Evolutionary conservation across 495 filamentous ascomycete genomes (phyloP), one percentile per base, ranked within the genome.

Genomic region (Aspergillus haitiensis): DNA sequence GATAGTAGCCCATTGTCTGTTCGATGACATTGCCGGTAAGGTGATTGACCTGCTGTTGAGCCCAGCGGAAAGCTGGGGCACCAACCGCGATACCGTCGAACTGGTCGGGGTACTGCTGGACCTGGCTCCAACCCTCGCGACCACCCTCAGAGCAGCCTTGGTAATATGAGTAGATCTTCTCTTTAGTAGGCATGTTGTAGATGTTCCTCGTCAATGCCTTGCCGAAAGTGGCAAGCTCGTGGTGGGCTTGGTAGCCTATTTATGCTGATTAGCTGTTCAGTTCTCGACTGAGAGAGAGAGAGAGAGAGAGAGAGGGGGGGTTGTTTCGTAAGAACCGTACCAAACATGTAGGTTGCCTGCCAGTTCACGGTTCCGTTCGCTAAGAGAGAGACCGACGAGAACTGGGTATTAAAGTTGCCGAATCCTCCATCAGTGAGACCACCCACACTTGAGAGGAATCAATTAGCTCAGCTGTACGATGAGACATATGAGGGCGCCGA

Each of bases 1-100:
- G 86, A 67, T 90, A 87, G 65, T 92, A 91, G 71, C 90, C 88
- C 4, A 92, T 76, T 0, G 76, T 92, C 73, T 88, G 82, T 79
- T 92, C 91, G 75, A 91, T 88, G 67, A 91, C 87, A 15, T 84
- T 88, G 9, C 88, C 87, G 8, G 84, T 31, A 15, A 46, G 11
- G 27, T 63, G 42, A 62, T 71, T 76, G 46, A 59, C 70, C 66
- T 81, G 81, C 56, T 80, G 73, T 34, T 75, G 71, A 6, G 70
- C 67, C 55, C 71, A 79, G 0, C 80, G 71, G 53, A 82, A 74
- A 6, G 81, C 81, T 13, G 81, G 81, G 0, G 81, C 79, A 7
- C 76, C 80, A 34, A 71, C 70, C 3, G 72, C 68, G 6, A 68
- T 72, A 13, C 81, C 81, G 49, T 84, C 81, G 21, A 67, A 81